A percentile compares a stretch with the other conserved stretches of the same genome.
Evolutionary conservation across 2,329 filamentous ascomycete genomes (phyloP).

Genomic region (Dactylellina leptospora): DNA sequence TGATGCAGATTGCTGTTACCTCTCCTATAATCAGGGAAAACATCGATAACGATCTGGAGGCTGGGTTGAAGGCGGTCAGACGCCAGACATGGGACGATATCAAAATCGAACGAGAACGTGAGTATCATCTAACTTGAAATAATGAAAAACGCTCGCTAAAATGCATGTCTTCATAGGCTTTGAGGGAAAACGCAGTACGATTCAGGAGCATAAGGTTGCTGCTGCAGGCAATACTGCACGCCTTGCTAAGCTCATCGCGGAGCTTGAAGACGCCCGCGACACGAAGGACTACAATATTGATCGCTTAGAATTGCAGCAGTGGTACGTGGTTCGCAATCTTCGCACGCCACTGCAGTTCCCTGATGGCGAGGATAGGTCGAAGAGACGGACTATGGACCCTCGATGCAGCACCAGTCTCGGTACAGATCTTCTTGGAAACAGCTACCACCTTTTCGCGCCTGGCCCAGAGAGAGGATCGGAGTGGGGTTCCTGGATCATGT

Average conservation of each 20-base stretch:
- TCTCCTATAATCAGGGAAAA: slow-evolving; percentile 45
- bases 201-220: slow-evolving; percentile 30
- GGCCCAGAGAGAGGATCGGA: slow-evolving; percentile 46
- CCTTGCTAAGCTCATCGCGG: slow-evolving; percentile 43
- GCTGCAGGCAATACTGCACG: slow-evolving; percentile 38
- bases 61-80: slow-evolving; percentile 37
- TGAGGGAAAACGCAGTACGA: slow-evolving; percentile 35
- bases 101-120: slow-evolving; percentile 45
- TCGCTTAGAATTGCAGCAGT: slow-evolving; percentile 51
- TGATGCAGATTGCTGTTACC: slow-evolving; percentile 51
- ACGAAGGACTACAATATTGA: slow-evolving; percentile 52
- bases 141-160: slow-evolving; percentile 1
- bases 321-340: slow-evolving; percentile 53
- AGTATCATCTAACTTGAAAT: not conserved
- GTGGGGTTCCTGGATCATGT: slow-evolving; percentile 51
- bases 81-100: slow-evolving; percentile 51
- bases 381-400: slow-evolving; percentile 51
- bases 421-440: slow-evolving; percentile 44
- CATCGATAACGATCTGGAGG: slow-evolving; percentile 44
- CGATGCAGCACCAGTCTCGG: slow-evolving; percentile 49
- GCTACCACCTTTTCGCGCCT: slow-evolving; percentile 45
- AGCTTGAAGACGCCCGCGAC: slow-evolving; percentile 49
- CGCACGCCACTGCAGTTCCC: slow-evolving; percentile 53
- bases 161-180: slow-evolving; percentile 18
- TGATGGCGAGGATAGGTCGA: slow-evolving; percentile 53